A percentile compares a stretch with the other conserved stretches of the same genome.
phyloP scores from a whole-genome alignment of 2,329 filamentous ascomycete species.

The Arthroderma sp. region DNA sequence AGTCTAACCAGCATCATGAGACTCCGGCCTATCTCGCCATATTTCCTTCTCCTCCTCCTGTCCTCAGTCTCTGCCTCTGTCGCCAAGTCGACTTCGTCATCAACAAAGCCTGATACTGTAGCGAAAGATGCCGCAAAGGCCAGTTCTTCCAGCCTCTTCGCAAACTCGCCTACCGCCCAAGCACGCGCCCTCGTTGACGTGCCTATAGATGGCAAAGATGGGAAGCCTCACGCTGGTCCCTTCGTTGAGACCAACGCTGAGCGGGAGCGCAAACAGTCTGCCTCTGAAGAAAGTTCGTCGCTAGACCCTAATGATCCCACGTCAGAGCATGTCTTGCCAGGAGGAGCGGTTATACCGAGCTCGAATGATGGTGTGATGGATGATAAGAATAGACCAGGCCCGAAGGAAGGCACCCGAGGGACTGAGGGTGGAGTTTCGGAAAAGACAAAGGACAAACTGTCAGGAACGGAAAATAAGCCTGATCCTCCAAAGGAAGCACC shows the following conservation, averaged over 20 bases:
- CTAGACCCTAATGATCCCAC: slow-evolving; percentile 15
- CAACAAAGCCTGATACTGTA: neutral
- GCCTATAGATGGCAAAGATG: slow-evolving; percentile 84
- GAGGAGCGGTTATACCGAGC: slow-evolving; percentile 34
- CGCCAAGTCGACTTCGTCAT: neutral
- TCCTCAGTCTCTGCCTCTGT: slow-evolving; percentile 7
- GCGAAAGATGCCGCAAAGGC: neutral
- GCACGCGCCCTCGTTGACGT: slow-evolving; percentile 40
- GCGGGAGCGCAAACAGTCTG: slow-evolving; percentile 31
- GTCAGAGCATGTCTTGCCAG: slow-evolving; percentile 28
- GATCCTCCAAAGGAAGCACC: slow-evolving; percentile 75
- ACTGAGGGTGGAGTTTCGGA: slow-evolving; percentile 82
- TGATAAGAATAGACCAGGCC: slow-evolving; percentile 60
- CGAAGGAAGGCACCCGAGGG: slow-evolving; percentile 75
- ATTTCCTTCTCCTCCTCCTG: slow-evolving; percentile 9
- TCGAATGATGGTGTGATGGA: slow-evolving; percentile 79
- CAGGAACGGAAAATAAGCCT: slow-evolving; percentile 62
- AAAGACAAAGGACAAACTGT: slow-evolving; percentile 64
- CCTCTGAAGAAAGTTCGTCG: slow-evolving; percentile 14
- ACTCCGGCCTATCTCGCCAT: slow-evolving; percentile 7
- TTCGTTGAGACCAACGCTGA: slow-evolving; percentile 40
- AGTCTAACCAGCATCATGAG: slow-evolving; percentile 6
- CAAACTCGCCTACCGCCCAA: neutral
- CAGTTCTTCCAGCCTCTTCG: neutral
- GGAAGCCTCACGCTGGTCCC: slow-evolving; percentile 82